Evolutionary conservation across 768 basidiomycete species (phyloP), one percentile per base, ranked within the genome.

Genomic region (Auricularia sp.): DNA sequence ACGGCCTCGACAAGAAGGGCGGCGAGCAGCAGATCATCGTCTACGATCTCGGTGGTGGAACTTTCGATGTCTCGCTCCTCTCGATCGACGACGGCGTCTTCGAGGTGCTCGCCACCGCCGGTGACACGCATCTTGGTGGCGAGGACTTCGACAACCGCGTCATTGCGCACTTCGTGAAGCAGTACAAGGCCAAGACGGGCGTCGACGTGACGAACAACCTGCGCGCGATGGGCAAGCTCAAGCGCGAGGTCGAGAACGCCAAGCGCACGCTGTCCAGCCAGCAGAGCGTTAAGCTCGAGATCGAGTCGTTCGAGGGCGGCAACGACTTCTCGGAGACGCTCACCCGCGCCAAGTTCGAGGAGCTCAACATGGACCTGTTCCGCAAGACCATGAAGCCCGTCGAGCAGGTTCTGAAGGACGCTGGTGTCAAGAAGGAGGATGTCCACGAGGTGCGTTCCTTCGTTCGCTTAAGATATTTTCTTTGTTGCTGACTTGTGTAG

Each of bases 301-400:
- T 99, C 67, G 96, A 99, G 78, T 85, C 85, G 35, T 98, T 98
- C 77, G 94, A 95, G 76, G 85, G 87, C 71, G 96, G 96, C 68
- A 94, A 96, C 70, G 96, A 99, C 81, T 93, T 98, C 72, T 91
- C 93, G 39, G 96, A 98, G 83, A 92, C 91, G 5, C 85, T 98
- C 36, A 98, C 96, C 63, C 87, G 96, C 63, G 96, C 96, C 80
- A 98, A 97, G 79, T 98, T 99, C 74, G 96, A 98, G 77, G 95
- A 98, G 76, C 83, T 98, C 69, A 97, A 96, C 86, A 89, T 97
- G 81, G 96, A 99, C 72, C 86, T 98, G 62, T 99, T 99, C 90
- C 84, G 96, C 72, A 96, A 96, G 85, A 99, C 96, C 39, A 93
- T 98, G 92, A 95, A 95, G 82, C 96, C 96, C 67, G 96, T 98